Conservation (phyloP, 2,329 filamentous ascomycete species). For the Trichocomaceae sp. region DNA sequence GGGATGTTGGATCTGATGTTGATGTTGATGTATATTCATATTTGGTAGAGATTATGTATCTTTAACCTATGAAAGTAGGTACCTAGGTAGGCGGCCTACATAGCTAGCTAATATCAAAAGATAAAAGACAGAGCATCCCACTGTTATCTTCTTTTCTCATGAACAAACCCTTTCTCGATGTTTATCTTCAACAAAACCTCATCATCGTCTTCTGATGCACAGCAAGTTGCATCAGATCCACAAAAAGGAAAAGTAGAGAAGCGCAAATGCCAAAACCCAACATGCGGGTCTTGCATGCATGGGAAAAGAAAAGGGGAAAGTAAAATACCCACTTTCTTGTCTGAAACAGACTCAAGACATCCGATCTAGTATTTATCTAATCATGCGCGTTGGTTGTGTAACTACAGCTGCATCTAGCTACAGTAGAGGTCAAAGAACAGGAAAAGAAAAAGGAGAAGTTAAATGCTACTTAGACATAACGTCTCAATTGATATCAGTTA, state of each 20-base stretch:
- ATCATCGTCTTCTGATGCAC: no score
- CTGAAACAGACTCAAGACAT: background rate
- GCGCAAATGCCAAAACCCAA: no score
- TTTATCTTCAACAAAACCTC: no score
- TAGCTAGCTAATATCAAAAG: background rate
- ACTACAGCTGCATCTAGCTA: background rate
- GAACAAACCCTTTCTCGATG: background rate
- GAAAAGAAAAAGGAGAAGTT: background rate
- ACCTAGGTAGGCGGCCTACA: background rate
- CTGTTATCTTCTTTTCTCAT: background rate
- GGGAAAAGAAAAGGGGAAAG: background rate
- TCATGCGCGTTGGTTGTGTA: background rate
- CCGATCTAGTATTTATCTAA: background rate
- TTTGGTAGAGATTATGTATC: background rate
- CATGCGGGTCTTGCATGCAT: background rate
- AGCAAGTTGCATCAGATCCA: no score
- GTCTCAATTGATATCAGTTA: background rate
- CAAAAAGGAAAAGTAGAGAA: no score
- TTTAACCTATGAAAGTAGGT: background rate
- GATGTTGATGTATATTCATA: background rate
- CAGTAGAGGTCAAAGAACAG: background rate
- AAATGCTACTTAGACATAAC: background rate
- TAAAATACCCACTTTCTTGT: background rate
- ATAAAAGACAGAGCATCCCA: background rate
- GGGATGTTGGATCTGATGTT: background rate